Evolutionary conservation across 2,329 filamentous ascomycete species (phyloP), one percentile per base, ranked within the genome.

Genomic region (Sclerotinia minor): DNA sequence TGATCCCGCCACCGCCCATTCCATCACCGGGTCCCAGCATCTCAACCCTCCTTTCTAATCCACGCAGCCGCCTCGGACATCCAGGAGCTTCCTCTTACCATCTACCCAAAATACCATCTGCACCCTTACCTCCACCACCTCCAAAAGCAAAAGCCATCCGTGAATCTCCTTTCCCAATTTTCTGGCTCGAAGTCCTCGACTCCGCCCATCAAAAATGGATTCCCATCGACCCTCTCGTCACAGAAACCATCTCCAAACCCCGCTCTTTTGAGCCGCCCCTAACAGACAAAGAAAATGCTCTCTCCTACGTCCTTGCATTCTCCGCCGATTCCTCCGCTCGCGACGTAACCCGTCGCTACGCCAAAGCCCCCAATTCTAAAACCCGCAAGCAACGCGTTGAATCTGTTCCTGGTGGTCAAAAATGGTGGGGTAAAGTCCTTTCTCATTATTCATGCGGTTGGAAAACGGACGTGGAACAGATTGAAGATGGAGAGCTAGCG

Each of bases 131-230:
- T 26, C n/a, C 73, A 74, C 50, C 72, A 71, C 35, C 78, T 76
- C 72, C 72, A 73, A 74, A 79, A 76, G 32, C 74, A 72, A 64
- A 79, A 76, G 79, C 76, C 19, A 84, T 90, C 15, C 84, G 83
- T 32, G 92, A 94, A 75, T 94, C 92, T 0, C 79, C 86, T 0
- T 92, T 89, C 74, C 95, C 95, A 0, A 84, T 98, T 3, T 98
- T 93, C 76, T 99, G 95, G 95, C 89, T 97, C 0, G 95, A 99
- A 79, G 89, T 92, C 4, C 91, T 97, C 71, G 94, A 97, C 71
- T 83, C 88, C 65, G 90, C 91, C 0, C 87, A 92, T 71, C 92
- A 97, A 76, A 96, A 92, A 81, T 99, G 95, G 95, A 86, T 97
- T 67, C 85, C 92, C 0, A 87, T 95, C 49, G 95, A 99, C 76